A percentile compares a stretch with the other conserved stretches of the same genome.
Conservation (phyloP, 2,329 filamentous ascomycete genomes). For the Fusarium pseudograminearum region DNA sequence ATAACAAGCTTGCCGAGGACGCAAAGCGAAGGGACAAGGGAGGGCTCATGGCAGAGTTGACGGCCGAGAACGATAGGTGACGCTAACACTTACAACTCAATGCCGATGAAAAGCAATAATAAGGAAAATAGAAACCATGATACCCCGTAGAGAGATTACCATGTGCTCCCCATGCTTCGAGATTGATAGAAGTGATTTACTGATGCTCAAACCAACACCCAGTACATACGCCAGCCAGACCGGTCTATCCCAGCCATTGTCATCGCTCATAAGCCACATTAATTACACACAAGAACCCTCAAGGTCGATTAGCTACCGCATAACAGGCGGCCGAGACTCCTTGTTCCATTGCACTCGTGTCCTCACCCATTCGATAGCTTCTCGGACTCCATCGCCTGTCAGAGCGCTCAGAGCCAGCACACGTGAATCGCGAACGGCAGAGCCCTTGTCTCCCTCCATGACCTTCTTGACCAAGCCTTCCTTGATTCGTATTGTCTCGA, state of each 20-base stretch:
- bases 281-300: constrained; percentile 9
- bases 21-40: constrained; percentile 81
- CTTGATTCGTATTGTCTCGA: constrained; percentile 97
- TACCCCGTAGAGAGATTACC: constrained; percentile 44
- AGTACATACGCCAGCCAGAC: constrained; percentile 35
- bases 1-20: constrained; percentile 80
- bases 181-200: constrained; percentile 27
- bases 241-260: constrained; percentile 16
- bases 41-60: constrained; percentile 79
- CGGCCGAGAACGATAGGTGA: constrained; percentile 84
- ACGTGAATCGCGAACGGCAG: constrained; percentile 86
- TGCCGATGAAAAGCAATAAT: constrained; percentile 28
- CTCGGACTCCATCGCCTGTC: constrained; percentile 85
- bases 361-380: constrained; percentile 97
- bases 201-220: constrained; percentile 33
- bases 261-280: constrained; percentile 36
- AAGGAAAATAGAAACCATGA: constrained; percentile 47
- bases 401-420: constrained; percentile 94
- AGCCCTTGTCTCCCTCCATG: constrained; percentile 92
- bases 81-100: constrained; percentile 26
- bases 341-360: constrained; percentile 97
- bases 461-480: constrained; percentile 95
- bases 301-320: constrained; percentile 74
- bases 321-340: constrained; percentile 89
- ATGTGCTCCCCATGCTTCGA: constrained; percentile 29